Percentiles rank a stretch among this genome's conserved stretches.
phyloP scores from a whole-genome alignment of 1,284 basidiomycete genomes.

The Anthracocystis walkeri region DNA sequence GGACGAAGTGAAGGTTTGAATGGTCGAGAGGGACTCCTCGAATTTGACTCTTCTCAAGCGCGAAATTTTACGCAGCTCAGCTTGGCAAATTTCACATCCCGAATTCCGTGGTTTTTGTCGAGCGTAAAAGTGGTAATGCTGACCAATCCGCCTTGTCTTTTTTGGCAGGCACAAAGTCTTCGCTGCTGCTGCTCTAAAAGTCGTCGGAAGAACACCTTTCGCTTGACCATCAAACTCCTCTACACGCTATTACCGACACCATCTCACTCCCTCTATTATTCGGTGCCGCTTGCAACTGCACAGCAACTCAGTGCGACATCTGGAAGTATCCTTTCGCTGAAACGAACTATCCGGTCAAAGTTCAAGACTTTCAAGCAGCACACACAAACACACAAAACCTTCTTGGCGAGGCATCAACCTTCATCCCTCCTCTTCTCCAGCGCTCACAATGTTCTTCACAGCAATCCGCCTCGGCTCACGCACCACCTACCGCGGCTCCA shows the following conservation, averaged over 20 bases:
- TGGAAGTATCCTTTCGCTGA: no score
- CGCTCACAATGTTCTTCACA: constrained; percentile 58
- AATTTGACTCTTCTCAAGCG: not conserved
- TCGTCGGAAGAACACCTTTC: not conserved
- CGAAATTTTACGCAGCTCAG: not conserved
- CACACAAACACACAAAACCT: no score
- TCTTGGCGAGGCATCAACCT: no score
- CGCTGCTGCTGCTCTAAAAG: no score
- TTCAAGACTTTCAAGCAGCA: no score
- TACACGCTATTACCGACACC: not conserved
- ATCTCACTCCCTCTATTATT: no score
- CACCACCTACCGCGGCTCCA: constrained; percentile 65
- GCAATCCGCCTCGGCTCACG: constrained; percentile 63
- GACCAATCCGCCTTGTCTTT: constrained; percentile 18
- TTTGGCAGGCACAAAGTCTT: not conserved
- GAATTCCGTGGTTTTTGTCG: constrained; percentile 7
- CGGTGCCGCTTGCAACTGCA: no score
- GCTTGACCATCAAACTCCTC: not conserved
- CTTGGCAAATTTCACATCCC: constrained; percentile 11
- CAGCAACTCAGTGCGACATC: not conserved
- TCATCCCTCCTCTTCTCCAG: not conserved
- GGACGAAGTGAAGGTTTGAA: not conserved
- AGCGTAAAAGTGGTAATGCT: constrained; percentile 18
- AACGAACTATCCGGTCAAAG: no score
- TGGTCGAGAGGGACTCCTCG: not conserved